Conservation (phyloP, 805 yeast species). For the Myxozyma mucilagina region DNA sequence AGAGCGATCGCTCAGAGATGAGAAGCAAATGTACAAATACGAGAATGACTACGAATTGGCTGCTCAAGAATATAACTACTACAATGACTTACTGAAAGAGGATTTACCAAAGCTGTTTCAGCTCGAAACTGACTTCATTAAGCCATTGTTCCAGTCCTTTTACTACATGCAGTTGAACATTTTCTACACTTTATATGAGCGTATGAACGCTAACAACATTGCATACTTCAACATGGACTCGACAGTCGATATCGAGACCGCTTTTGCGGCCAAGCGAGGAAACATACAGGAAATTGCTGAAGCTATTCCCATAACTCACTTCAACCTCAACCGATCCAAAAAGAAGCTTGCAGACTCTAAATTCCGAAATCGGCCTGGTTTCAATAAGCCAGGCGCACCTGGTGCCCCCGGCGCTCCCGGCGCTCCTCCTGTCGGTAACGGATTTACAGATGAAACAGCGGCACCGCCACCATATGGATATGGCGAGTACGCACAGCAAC, state of each 20-base stretch:
- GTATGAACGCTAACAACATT: slow-evolving; percentile 94
- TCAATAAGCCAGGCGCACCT: too few relatives aligned
- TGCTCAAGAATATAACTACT: slow-evolving; percentile 92
- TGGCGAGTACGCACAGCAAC: slow-evolving; percentile 13
- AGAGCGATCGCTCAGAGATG: slow-evolving; percentile 84
- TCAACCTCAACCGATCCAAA: slow-evolving; percentile 46
- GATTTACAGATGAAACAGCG: slow-evolving; percentile 7
- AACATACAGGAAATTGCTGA: slow-evolving; percentile 88
- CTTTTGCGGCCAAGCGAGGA: slow-evolving; percentile 80
- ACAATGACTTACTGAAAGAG: slow-evolving; percentile 87
- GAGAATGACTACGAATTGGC: slow-evolving; percentile 90
- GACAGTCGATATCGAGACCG: slow-evolving; percentile 67
- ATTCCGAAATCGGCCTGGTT: slow-evolving; percentile 32
- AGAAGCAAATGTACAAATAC: slow-evolving; percentile 82
- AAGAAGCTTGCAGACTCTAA: slow-evolving; percentile 17
- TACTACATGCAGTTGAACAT: slow-evolving; percentile 98
- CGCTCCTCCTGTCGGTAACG: not conserved
- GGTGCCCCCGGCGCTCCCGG: slow-evolving; percentile 19
- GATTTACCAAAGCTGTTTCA: slow-evolving; percentile 87
- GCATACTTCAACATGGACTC: slow-evolving; percentile 88
- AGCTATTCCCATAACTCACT: slow-evolving; percentile 84
- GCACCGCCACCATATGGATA: slow-evolving; percentile 41
- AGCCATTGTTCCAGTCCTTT: slow-evolving; percentile 89
- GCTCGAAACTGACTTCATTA: slow-evolving; percentile 87
- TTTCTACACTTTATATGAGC: slow-evolving; percentile 84